phyloP scores from a whole-genome alignment of 208 protist species.

The Acanthamoeba quina region DNA sequence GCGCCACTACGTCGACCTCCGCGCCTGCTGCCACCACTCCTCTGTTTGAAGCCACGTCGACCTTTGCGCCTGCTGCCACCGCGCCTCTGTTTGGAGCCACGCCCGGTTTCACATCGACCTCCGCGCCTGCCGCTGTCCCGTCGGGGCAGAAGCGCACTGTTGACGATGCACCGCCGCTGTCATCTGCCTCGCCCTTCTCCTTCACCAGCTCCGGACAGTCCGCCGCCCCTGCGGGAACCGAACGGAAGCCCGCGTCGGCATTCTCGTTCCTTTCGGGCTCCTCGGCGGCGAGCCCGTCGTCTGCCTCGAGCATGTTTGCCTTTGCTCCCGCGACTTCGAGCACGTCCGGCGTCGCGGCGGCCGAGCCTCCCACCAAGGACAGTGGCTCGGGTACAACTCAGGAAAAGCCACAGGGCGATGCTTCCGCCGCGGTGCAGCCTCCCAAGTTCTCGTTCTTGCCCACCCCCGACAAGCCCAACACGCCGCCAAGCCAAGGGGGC shows the following conservation, averaged over 20 bases:
- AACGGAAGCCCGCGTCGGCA: not conserved
- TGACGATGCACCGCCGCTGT: not conserved
- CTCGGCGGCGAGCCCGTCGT: not conserved
- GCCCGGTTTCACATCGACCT: not conserved
- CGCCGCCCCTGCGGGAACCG: not conserved
- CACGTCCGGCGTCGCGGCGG: not conserved
- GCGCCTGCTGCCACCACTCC: not conserved
- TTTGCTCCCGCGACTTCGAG: not conserved
- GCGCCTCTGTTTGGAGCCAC: not conserved
- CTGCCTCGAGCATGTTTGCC: constrained; percentile 6
- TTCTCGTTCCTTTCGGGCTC: constrained; percentile 17
- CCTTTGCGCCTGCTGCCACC: not conserved
- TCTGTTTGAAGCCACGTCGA: not conserved
- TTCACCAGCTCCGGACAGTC: not conserved
- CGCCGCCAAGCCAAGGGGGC: not conserved
- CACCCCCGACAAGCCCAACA: no score
- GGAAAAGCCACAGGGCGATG: not conserved
- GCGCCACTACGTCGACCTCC: not conserved
- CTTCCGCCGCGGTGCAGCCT: not conserved
- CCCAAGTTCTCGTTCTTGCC: not conserved
- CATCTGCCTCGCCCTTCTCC: not conserved
- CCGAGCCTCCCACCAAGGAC: not conserved
- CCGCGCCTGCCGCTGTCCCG: not conserved
- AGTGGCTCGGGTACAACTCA: not conserved
- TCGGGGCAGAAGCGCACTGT: not conserved